A percentile compares a stretch with the other conserved stretches of the same genome.
Evolutionary conservation across 208 protist genomes (phyloP).

Genomic region (Leishmania turanica): DNA sequence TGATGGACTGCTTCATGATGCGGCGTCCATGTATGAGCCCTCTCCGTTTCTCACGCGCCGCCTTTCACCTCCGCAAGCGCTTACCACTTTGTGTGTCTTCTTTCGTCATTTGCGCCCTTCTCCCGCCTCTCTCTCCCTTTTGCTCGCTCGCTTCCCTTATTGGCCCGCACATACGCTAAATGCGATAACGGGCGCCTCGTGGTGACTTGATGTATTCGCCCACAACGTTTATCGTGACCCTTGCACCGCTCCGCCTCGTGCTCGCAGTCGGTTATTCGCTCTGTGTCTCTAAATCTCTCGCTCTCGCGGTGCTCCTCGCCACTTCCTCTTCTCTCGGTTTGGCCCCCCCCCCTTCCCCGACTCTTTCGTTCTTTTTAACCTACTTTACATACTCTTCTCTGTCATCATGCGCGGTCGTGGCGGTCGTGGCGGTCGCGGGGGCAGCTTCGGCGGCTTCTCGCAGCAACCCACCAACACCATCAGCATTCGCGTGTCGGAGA

Average conservation of each 20-base stretch:
- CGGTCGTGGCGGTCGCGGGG: conserved; percentile 38
- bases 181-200: neutral
- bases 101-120: neutral
- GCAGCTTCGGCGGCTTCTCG: conserved; percentile 27
- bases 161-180: neutral
- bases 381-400: neutral
- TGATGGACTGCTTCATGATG: neutral
- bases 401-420: conserved; percentile 41
- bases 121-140: neutral
- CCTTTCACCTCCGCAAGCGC: neutral
- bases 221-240: neutral
- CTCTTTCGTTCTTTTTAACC: neutral
- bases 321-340: neutral
- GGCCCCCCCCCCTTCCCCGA: neutral
- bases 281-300: neutral
- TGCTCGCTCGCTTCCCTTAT: neutral
- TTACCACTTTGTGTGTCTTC: neutral
- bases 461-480: conserved; percentile 65
- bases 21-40: neutral
- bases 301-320: neutral
- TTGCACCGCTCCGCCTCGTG: neutral
- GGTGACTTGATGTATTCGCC: neutral
- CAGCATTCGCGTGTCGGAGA: conserved; percentile 72
- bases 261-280: neutral
- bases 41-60: neutral